Evolutionary conservation across 2,329 filamentous ascomycete species (phyloP).

Genomic region (Alternaria hordeiaustralica): DNA sequence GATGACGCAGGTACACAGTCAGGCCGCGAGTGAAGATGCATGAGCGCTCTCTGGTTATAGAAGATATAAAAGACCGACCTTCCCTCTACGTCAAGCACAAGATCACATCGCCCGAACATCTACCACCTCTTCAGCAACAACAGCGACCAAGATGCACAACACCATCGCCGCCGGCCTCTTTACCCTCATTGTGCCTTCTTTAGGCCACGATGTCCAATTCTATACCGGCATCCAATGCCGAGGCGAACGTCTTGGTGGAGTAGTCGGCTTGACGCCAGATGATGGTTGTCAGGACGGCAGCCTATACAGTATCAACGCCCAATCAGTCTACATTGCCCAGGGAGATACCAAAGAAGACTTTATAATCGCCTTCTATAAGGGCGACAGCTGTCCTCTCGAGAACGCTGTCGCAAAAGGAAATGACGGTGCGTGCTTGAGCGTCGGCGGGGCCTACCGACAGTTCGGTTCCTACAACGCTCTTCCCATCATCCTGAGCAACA

Average conservation of each 20-base stretch:
- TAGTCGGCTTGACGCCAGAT: background rate
- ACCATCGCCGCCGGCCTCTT: background rate
- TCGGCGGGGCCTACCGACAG: background rate
- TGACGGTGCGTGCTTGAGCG: background rate
- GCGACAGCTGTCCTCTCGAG: background rate
- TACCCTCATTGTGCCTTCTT: background rate
- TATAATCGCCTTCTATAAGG: background rate
- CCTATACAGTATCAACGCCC: background rate
- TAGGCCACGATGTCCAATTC: background rate
- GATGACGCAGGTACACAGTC: background rate
- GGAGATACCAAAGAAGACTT: background rate
- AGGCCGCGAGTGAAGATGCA: background rate
- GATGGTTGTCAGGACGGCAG: background rate
- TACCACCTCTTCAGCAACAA: background rate
- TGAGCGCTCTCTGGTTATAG: background rate
- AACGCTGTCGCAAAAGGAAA: background rate
- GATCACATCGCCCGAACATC: background rate
- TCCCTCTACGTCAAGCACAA: background rate
- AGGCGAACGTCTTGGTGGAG: background rate
- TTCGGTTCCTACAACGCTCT: background rate
- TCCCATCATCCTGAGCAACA: background rate
- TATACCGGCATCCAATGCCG: background rate
- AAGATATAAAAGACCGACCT: background rate
- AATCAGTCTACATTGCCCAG: background rate
- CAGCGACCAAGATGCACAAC: background rate